Percentiles rank a stretch among this genome's conserved stretches.
Conservation (phyloP, 371 early-diverging fungal species). For the Mucor irregularis region DNA sequence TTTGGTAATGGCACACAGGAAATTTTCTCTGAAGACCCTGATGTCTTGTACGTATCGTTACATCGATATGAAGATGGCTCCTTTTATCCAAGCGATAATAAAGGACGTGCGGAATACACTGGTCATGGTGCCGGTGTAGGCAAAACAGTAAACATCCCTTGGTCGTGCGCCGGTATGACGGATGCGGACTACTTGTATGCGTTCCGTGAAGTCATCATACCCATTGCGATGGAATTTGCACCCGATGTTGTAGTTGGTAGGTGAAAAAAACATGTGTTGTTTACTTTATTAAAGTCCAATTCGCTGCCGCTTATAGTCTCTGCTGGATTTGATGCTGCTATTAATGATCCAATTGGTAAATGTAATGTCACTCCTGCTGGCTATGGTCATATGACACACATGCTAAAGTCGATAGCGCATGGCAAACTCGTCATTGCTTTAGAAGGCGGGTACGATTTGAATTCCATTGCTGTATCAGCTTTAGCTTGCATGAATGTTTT, state of each 20-base stretch:
- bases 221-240: constrained; percentile 78
- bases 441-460: constrained; percentile 86
- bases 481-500: constrained; percentile 76
- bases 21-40: constrained; percentile 72
- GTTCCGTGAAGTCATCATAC: constrained; percentile 78
- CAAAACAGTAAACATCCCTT: constrained; percentile 89
- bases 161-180: constrained; percentile 75
- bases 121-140: constrained; percentile 70
- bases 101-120: constrained; percentile 54
- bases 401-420: constrained; percentile 68
- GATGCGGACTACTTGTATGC: constrained; percentile 89
- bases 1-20: constrained; percentile 93
- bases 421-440: constrained; percentile 78
- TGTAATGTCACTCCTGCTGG: constrained; percentile 82
- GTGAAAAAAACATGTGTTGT: not conserved
- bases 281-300: not conserved
- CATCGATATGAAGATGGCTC: constrained; percentile 80
- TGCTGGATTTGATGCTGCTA: constrained; percentile 92
- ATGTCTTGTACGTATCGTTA: constrained; percentile 82
- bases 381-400: constrained; percentile 85
- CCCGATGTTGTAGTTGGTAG: constrained; percentile 84
- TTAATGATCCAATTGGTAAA: constrained; percentile 83
- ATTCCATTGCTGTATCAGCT: constrained; percentile 74
- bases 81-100: constrained; percentile 75
- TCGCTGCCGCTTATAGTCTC: constrained; percentile 50